These are phyloP conservation scores for Cutaneotrichosporon cutaneum DNA, from an alignment of 1,284 basidiomycete genomes.

Conservation along the genomic window DNA sequence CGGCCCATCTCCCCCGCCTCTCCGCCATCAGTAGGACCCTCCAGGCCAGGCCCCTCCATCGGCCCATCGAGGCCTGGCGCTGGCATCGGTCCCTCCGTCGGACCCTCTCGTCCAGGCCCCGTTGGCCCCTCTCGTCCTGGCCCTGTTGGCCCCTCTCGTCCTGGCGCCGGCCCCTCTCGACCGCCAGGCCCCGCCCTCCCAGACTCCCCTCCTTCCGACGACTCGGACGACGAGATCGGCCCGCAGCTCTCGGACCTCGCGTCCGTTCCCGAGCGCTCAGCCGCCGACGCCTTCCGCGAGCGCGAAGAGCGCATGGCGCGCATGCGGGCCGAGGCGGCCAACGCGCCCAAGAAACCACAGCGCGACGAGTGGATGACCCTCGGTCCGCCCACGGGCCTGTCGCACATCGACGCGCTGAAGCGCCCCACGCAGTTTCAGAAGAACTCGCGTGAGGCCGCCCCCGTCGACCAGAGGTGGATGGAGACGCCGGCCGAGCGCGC, in stretches of 20 bases:
- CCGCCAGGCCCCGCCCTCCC: background rate
- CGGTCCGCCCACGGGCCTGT: conserved; percentile 68
- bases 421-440: conserved; percentile 57
- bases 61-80: too few relatives aligned
- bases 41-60: background rate
- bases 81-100: background rate
- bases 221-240: conserved; percentile 39
- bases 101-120: background rate
- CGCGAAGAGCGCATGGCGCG: conserved; percentile 58
- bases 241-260: conserved; percentile 19
- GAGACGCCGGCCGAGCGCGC: conserved; percentile 86
- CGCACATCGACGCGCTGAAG: conserved; percentile 63
- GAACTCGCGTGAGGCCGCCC: conserved; percentile 44
- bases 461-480: conserved; percentile 71
- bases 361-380: conserved; percentile 94
- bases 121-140: background rate
- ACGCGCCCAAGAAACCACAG: conserved; percentile 42
- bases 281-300: conserved; percentile 74
- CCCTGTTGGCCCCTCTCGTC: conserved; percentile 10
- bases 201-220: conserved; percentile 18
- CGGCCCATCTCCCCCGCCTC: background rate
- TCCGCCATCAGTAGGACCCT: background rate
- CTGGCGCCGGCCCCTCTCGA: background rate
- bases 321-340: conserved; percentile 61
- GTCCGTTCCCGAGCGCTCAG: conserved; percentile 40